phyloP scores from a whole-genome alignment of 257 asterid species.

The Echium plantagineum region DNA sequence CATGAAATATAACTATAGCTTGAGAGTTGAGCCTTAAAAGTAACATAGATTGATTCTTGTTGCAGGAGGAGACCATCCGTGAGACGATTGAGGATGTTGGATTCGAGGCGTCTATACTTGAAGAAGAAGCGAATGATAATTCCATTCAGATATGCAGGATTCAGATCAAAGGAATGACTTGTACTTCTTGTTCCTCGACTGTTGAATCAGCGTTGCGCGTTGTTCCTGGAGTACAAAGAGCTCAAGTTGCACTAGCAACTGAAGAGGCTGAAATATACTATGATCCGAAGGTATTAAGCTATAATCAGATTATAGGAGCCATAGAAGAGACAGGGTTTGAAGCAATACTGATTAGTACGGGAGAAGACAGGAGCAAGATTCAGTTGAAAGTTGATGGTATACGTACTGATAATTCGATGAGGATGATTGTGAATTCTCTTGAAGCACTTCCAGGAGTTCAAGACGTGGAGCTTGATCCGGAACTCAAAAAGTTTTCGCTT shows the following conservation, averaged over 20 bases:
- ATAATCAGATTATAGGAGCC: conserved; percentile 22
- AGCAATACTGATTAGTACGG: conserved; percentile 29
- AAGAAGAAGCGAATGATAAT: conserved; percentile 23
- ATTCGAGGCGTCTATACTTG: conserved; percentile 29
- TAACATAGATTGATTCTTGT: background rate
- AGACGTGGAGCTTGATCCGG: conserved; percentile 18
- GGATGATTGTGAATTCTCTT: conserved; percentile 24
- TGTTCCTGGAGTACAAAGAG: conserved; percentile 34
- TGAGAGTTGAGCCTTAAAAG: too few species aligned
- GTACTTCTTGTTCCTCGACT: conserved; percentile 48
- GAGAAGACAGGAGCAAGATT: conserved; percentile 23
- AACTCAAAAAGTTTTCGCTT: conserved; percentile 22
- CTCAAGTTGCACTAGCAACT: conserved; percentile 34
- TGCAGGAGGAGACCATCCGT: conserved; percentile 40
- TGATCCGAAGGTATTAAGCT: conserved; percentile 27
- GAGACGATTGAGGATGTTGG: conserved; percentile 54
- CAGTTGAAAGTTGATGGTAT: conserved; percentile 33
- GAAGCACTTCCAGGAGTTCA: conserved; percentile 34
- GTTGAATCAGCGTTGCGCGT: conserved; percentile 36
- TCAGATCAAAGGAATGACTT: conserved; percentile 35
- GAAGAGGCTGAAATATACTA: conserved; percentile 34
- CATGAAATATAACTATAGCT: too few species aligned
- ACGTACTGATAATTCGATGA: conserved; percentile 19
- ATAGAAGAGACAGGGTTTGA: conserved; percentile 41
- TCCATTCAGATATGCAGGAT: conserved; percentile 29